phyloP scores from a whole-genome alignment of 2,329 filamentous ascomycete genomes.

The Aspergillus oerlinghausenensis region DNA sequence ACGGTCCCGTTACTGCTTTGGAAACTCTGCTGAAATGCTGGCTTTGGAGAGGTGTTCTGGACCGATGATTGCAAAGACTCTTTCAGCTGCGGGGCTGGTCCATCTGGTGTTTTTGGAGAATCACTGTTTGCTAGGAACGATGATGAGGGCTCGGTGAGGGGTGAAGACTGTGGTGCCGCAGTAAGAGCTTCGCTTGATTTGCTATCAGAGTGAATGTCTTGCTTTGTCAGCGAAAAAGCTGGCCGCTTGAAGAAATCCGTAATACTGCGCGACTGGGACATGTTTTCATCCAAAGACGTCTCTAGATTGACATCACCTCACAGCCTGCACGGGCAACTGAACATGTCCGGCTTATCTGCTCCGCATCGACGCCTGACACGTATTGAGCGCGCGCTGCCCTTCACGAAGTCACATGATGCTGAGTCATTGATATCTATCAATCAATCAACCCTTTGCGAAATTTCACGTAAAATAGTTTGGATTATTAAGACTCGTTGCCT shows the following conservation, averaged over 20 bases:
- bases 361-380: constrained; percentile 6
- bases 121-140: constrained; percentile 15
- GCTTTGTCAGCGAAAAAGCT: constrained; percentile 12
- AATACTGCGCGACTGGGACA: constrained; percentile 32
- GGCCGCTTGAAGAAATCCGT: constrained; percentile 46
- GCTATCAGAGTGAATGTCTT: constrained; percentile 1
- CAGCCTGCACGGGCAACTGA: constrained; percentile 2
- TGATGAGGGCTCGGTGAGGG: constrained; percentile 22
- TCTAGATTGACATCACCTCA: constrained; percentile 3
- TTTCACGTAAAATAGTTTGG: too few species aligned
- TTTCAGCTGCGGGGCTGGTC: constrained; percentile 11
- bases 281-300: constrained; percentile 5
- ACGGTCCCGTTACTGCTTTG: constrained; percentile 12
- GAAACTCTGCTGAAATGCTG: constrained; percentile 13
- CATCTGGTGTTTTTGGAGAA: constrained; percentile 14
- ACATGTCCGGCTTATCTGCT: neutral
- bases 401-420: constrained; percentile 19
- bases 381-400: neutral
- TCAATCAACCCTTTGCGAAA: neutral
- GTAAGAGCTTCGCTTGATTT: constrained; percentile 10
- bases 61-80: constrained; percentile 12
- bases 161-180: constrained; percentile 23
- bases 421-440: neutral
- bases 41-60: constrained; percentile 4
- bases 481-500: too few species aligned